Base-by-base conservation (phyloP, 352 stramenopile species). In the Achlya hypogyna region DNA sequence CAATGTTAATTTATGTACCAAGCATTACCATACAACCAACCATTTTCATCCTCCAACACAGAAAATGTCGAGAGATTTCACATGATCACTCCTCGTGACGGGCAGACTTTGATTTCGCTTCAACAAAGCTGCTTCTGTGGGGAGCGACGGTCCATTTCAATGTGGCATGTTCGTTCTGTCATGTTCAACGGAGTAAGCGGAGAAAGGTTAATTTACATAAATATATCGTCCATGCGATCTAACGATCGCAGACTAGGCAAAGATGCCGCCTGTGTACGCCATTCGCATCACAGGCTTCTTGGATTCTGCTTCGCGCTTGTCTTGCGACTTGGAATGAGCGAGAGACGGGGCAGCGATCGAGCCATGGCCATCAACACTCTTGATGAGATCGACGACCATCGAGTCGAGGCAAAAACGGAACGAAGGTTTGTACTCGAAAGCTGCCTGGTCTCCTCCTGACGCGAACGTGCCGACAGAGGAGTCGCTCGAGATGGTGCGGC, bases 381-480 rank as follows among this genome's bases (percentile, higher is more conserved):
- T 51, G 29, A 43, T 54, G 2, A 66, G 29, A 0, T 27, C 22
- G 31, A 22, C 38, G 18, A 67, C 8, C 60, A 67, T 67, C 12
- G 38, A 12, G 34, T 16, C 27, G 28, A 67, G 32, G 51, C 51
- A 32, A 34, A 67, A 67, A 10, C 25, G 38, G 22, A 59, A 67
- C 6, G 22, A 28, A 1, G 60, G 60, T 20, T 45, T 54, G 43
- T 67, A 67, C 20, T 67, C 60, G 43, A 51, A 60, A 20, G 16
- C 16, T 10, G n/a, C 25, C 2, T 12, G 10, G 49, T 56, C 49
- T 10, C 12, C 12, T 12, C 31, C 49, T 10, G 25, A 56, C 2
- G 10, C 25, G 49, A 22, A 20, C 25, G 31, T 56, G 25, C 25
- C 9, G 40, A 67, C 16, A 18, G 38, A 45, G 12, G 38, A 45